Evolutionary conservation across 768 basidiomycete species (phyloP).

Genomic region (Xerocomellus amylosporus): DNA sequence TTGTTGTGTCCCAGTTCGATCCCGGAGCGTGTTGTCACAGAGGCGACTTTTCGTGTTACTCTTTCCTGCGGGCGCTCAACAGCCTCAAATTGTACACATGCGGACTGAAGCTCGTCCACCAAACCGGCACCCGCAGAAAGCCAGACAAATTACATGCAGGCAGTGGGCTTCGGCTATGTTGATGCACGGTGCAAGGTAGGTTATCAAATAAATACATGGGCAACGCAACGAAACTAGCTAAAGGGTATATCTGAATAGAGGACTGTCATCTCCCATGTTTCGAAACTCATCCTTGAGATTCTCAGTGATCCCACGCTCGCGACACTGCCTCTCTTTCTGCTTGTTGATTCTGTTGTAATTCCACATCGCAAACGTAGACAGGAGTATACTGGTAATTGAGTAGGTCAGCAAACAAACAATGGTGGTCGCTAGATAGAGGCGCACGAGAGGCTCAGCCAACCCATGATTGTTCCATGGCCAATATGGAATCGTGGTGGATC

Average conservation of each 20-base stretch:
- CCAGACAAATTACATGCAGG: no score
- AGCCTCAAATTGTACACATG: no score
- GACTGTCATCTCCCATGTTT: constrained; percentile 50
- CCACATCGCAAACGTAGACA: constrained; percentile 45
- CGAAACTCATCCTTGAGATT: constrained; percentile 39
- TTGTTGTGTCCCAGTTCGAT: not conserved
- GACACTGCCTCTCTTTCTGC: constrained; percentile 43
- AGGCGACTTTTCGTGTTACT: no score
- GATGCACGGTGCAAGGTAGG: no score
- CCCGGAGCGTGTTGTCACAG: no score
- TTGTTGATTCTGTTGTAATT: constrained; percentile 49
- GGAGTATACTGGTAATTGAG: constrained; percentile 35
- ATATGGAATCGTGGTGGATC: constrained; percentile 37
- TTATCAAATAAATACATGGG: no score
- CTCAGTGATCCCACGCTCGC: constrained; percentile 40
- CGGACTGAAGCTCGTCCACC: no score
- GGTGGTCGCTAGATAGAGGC: constrained; percentile 27
- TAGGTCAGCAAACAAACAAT: constrained; percentile 34
- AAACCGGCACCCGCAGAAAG: no score
- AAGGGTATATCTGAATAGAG: constrained; percentile 47
- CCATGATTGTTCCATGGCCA: constrained; percentile 38
- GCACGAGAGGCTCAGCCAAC: constrained; percentile 32
- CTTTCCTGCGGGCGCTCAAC: no score
- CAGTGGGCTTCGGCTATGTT: no score
- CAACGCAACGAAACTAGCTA: not conserved